Percentiles rank a stretch among this genome's conserved stretches.
These are phyloP conservation scores for Eremothecium cymbalariae DNA, from an alignment of 1,139 yeast genomes.

Conservation along the genomic window DNA sequence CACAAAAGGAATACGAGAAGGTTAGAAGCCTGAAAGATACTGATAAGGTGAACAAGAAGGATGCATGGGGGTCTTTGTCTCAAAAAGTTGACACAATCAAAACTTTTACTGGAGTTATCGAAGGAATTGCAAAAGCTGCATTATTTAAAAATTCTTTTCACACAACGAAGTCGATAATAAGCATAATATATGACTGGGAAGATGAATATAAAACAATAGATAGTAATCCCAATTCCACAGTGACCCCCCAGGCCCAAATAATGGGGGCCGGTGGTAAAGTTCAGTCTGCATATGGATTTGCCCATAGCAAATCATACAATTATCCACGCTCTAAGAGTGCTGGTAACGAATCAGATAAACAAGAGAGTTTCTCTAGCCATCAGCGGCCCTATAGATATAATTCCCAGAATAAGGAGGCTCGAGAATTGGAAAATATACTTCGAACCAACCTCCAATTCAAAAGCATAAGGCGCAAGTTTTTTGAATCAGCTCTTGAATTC, in stretches of 20 bases:
- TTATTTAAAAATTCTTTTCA: constrained; percentile 15
- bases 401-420: constrained; percentile 11
- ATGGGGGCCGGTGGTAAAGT: constrained; percentile 20
- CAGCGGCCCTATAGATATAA: constrained; percentile 7
- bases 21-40: not conserved
- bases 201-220: no score
- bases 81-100: constrained; percentile 13
- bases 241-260: no score
- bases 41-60: not conserved
- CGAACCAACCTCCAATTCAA: constrained; percentile 15
- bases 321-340: no score
- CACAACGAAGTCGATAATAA: constrained; percentile 16
- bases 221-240: no score
- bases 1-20: constrained; percentile 8
- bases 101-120: constrained; percentile 16
- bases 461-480: constrained; percentile 30
- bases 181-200: no score
- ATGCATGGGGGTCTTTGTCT: constrained; percentile 10
- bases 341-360: no score
- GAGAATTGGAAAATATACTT: constrained; percentile 14
- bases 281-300: constrained; percentile 17
- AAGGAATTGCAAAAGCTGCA: constrained; percentile 15
- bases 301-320: constrained; percentile 11
- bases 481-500: constrained; percentile 35
- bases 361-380: constrained; percentile 3